Base-by-base conservation (phyloP, 768 basidiomycete genomes). In the Lentinula boryana region DNA sequence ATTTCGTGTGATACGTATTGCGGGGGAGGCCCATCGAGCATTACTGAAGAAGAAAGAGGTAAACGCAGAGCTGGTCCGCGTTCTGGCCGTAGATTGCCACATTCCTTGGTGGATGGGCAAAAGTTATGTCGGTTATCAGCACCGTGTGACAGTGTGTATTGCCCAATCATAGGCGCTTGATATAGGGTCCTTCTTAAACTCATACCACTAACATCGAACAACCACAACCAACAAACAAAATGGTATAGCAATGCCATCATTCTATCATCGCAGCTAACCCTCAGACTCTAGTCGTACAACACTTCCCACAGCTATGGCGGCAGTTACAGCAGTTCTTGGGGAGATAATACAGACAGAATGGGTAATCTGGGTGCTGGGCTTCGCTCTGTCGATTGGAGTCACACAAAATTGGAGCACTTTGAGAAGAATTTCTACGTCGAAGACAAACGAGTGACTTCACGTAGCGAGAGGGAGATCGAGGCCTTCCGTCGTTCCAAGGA, bases 401-500 rank as follows among this genome's bases (percentile, higher is more conserved):
- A 74, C 44, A 79, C 85, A 50, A 86, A 85, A 62, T 76, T 97
- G 60, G 82, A 87, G 68, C 87, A 83, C 66, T 98, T 99, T 65
- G 96, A 98, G 76, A 99, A 98, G 79, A 98, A 98, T 79, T 99
- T 96, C 66, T 96, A 96, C 67, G 79, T 87, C 50, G 95, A 99
- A 73, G 93, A 98, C 73, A 88, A 90, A 69, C 84, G 86, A 32
- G 91, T 98, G 48, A 74, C 86, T 18, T 76, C 81, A 35, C 88
- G 88, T 63, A 84, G 80, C 57, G 94, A 98, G 15, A 80, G 85
- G 53, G 96, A 99, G 68, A 82, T 98, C 59, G 89, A 93, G 59
- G 93, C 93, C 51, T 98, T 95, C 75, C 81, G 89, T 63, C 80
- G 83, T 27, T 64, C 63, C 53, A 93, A 97, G 72, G 91, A 95